Percentiles rank a stretch among this genome's conserved stretches.
These are phyloP conservation scores for Piromyces finnis DNA, from an alignment of 192 early-diverging fungal species.

Conservation along the genomic window DNA sequence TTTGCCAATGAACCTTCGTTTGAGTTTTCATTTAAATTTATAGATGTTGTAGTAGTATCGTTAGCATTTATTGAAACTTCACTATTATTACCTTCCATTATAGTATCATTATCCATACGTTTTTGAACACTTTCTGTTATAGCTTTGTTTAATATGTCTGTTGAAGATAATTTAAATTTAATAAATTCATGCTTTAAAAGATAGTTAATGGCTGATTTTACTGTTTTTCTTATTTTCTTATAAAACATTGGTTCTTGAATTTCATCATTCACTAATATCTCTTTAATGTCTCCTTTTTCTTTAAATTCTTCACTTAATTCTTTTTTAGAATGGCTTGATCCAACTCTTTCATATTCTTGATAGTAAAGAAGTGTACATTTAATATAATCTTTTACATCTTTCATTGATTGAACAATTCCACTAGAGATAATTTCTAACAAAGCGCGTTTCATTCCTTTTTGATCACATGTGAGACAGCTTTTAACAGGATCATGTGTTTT, in stretches of 20 bases:
- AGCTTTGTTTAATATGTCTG: neutral
- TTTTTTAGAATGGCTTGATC: neutral
- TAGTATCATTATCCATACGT: neutral
- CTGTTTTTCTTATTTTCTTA: neutral
- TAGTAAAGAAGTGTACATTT: conserved; percentile 4
- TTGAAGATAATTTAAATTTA: neutral
- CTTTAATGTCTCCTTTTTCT: neutral
- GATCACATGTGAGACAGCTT: conserved; percentile 10
- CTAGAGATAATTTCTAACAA: conserved; percentile 15
- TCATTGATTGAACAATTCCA: conserved; percentile 5
- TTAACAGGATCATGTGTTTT: conserved; percentile 10
- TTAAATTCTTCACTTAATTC: neutral
- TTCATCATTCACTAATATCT: neutral
- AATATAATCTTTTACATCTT: conserved; percentile 7
- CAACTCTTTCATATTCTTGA: neutral
- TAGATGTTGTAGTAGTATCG: too few species aligned
- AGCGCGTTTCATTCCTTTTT: conserved; percentile 20
- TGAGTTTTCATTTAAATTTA: too few species aligned
- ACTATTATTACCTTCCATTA: too few species aligned
- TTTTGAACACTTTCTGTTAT: neutral
- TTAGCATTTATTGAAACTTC: too few species aligned
- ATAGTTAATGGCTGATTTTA: neutral
- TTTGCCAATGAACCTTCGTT: too few species aligned
- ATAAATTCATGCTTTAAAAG: neutral
- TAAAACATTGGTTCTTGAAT: neutral